phyloP scores from a whole-genome alignment of 2,329 filamentous ascomycete genomes.

The Pezicula radicicola region DNA sequence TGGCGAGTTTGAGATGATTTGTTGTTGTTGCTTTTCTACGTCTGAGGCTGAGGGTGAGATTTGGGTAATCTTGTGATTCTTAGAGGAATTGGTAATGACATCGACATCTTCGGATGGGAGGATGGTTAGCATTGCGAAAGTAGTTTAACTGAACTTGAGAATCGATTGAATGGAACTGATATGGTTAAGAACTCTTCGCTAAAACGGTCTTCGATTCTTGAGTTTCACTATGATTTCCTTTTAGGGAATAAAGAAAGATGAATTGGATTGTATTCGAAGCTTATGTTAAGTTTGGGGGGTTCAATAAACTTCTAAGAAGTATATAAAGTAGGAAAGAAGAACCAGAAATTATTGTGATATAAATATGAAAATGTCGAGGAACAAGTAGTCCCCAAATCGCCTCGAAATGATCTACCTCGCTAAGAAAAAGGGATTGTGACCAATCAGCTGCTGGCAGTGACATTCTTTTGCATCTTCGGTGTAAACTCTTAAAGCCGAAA shows the following conservation, averaged over 20 bases:
- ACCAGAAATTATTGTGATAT: background rate
- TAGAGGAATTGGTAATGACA: background rate
- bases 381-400: background rate
- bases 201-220: no score
- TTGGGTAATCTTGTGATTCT: background rate
- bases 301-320: no score
- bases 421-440: constrained; percentile 23
- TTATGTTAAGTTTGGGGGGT: background rate
- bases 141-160: background rate
- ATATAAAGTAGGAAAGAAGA: background rate
- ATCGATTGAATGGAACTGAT: no score
- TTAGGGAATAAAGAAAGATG: constrained; percentile 28
- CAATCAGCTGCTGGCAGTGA: constrained; percentile 4
- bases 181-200: no score
- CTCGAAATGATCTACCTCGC: background rate
- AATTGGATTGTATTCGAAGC: constrained; percentile 8
- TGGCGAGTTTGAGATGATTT: background rate
- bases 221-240: no score
- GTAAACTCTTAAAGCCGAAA: no score
- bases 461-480: background rate
- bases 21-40: constrained; percentile 2
- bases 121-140: background rate
- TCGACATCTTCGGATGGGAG: background rate
- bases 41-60: constrained; percentile 32
- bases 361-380: background rate